phyloP scores from a whole-genome alignment of 179 eudicot species.

The Camellia oleifera region DNA sequence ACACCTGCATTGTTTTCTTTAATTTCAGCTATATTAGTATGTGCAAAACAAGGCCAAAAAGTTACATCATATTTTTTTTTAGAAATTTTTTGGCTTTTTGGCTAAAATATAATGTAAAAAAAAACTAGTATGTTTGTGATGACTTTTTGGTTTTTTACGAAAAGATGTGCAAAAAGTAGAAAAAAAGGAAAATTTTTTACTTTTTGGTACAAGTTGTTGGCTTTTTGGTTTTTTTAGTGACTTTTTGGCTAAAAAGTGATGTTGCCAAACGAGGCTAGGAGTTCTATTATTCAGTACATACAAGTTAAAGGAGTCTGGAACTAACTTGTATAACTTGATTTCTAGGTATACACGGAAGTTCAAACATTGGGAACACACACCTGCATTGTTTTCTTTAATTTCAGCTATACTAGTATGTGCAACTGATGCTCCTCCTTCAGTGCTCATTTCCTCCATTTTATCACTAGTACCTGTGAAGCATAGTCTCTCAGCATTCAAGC shows the following conservation, averaged over 20 bases:
- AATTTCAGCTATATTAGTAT: slow-evolving; percentile 11
- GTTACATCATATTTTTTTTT: too few relatives aligned
- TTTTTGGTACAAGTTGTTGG: too few relatives aligned
- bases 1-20: slow-evolving; percentile 23
- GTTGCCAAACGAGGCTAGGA: not conserved
- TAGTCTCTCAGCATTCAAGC: not conserved
- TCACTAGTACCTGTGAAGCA: slow-evolving; percentile 21
- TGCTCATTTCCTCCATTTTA: slow-evolving; percentile 19
- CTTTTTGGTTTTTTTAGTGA: too few relatives aligned
- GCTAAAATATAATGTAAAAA: too few relatives aligned
- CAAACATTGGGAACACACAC: slow-evolving; percentile 14
- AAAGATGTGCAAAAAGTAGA: too few relatives aligned
- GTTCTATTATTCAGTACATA: not conserved
- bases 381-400: slow-evolving; percentile 19
- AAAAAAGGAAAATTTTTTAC: too few relatives aligned
- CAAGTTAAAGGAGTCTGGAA: not conserved
- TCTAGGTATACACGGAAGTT: not conserved
- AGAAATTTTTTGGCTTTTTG: not conserved
- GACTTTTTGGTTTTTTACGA: too few relatives aligned
- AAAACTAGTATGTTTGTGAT: too few relatives aligned
- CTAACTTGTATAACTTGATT: not conserved
- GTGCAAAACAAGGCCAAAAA: not conserved
- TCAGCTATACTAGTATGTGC: slow-evolving; percentile 1
- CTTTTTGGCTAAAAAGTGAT: too few relatives aligned
- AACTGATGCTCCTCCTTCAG: slow-evolving; percentile 7